Conservation (phyloP, 176 grass and related monocot genomes). For the Leersia perrieri region DNA sequence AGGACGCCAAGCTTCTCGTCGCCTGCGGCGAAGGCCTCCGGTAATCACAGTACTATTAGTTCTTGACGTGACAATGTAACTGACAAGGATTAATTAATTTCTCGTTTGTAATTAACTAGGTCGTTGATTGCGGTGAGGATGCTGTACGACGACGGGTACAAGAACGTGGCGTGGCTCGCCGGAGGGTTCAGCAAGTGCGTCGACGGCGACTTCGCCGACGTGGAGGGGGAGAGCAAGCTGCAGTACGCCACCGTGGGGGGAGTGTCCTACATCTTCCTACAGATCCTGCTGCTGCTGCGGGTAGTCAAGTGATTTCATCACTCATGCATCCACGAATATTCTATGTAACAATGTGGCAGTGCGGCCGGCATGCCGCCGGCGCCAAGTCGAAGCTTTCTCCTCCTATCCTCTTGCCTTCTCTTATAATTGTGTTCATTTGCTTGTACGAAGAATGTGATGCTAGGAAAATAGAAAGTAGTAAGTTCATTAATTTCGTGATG, state of each 20-base stretch:
- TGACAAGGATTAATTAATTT: no score
- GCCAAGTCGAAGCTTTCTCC: background rate
- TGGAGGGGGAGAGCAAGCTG: slow-evolving; percentile 73
- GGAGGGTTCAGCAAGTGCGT: slow-evolving; percentile 78
- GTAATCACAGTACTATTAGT: slow-evolving; percentile 23
- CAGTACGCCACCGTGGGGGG: slow-evolving; percentile 86
- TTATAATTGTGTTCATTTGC: background rate
- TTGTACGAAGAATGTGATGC: background rate
- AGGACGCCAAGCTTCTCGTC: slow-evolving; percentile 74
- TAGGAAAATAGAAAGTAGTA: no score
- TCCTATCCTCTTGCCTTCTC: background rate
- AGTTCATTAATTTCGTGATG: background rate
- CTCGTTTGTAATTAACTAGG: no score
- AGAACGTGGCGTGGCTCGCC: slow-evolving; percentile 80
- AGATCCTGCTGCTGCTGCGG: slow-evolving; percentile 63
- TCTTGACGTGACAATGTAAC: background rate
- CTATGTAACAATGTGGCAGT: background rate
- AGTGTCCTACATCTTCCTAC: slow-evolving; percentile 77
- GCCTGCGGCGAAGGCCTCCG: slow-evolving; percentile 93
- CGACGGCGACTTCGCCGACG: slow-evolving; percentile 52
- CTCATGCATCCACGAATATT: no score
- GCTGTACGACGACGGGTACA: slow-evolving; percentile 75
- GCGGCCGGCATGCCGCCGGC: background rate
- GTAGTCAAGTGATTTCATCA: slow-evolving; percentile 56
- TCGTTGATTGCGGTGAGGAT: slow-evolving; percentile 81